A percentile compares a stretch with the other conserved stretches of the same genome.
Conservation (phyloP, 2,329 filamentous ascomycete species). For the Venturia pyrina region DNA sequence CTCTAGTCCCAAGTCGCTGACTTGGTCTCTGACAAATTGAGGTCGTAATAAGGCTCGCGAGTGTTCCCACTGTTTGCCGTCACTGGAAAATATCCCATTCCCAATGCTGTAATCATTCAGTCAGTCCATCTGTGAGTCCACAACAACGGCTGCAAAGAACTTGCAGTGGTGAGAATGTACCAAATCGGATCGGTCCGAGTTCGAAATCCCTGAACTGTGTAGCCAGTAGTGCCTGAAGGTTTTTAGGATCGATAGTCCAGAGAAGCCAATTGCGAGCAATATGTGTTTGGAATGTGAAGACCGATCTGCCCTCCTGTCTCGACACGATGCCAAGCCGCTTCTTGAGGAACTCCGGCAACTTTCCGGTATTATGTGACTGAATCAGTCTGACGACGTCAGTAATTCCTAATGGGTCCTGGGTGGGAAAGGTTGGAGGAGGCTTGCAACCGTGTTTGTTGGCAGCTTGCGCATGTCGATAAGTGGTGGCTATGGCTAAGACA, state of each 20-base stretch:
- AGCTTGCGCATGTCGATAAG: not conserved
- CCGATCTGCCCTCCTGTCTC: constrained; percentile 2
- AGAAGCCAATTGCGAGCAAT: constrained; percentile 35
- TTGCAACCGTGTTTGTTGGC: not conserved
- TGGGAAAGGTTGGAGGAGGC: constrained; percentile 6
- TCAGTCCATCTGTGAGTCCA: too few relatives aligned
- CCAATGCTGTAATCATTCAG: not conserved
- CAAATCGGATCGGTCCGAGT: constrained; percentile 4
- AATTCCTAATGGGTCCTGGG: constrained; percentile 1
- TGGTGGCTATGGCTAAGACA: not conserved
- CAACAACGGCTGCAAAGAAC: not conserved
- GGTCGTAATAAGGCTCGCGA: constrained; percentile 27
- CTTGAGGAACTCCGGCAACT: not conserved
- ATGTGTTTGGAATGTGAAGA: not conserved
- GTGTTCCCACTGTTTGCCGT: constrained; percentile 28
- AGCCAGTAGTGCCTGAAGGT: constrained; percentile 14
- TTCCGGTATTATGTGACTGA: not conserved
- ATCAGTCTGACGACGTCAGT: not conserved
- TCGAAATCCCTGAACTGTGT: constrained; percentile 15
- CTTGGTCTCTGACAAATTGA: constrained; percentile 28
- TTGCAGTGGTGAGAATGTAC: constrained; percentile 10
- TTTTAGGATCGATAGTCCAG: constrained; percentile 28
- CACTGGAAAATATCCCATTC: constrained; percentile 19
- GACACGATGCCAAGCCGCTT: not conserved
- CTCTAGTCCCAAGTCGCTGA: constrained; percentile 26